Evolutionary conservation across 1,284 basidiomycete species (phyloP), one percentile per base, ranked within the genome.

Genomic region (Chondrostereum purpureum): DNA sequence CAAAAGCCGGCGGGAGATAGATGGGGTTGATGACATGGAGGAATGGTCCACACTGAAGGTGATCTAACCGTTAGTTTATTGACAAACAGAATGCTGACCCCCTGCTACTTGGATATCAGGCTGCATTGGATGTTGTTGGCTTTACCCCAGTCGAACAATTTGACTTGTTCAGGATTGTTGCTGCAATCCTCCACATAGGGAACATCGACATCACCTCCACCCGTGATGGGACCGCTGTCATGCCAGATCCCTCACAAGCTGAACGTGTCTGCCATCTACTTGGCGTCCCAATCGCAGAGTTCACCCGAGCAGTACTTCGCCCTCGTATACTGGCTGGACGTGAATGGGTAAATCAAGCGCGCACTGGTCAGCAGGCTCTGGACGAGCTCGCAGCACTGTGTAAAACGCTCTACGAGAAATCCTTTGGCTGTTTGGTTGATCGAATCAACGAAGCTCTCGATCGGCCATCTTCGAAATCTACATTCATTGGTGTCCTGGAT

Each of bases 401-500:
- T 69, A 99, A 99, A 72, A 95, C 92, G 1, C 73, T 99, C 18
- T 99, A 98, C 65, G 96, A 99, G 70, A 98, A 97, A 66, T 92
- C 87, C 1, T 99, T 99, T 58, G 90, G 92, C 13, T 77, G 80
- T 37, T 78, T 99, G 39, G 96, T 99, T 17, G 94, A 97, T 52
- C 80, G 92, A 36, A 92, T 99, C 66, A 99, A 99, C 63, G 82
- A 80, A 41, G 94, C 93, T 1, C 76, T 99, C 1, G 95, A 98
- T 57, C 80, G 94, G 5, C 93, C 94, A 1, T 90, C 89, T 23
- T 81, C 83, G 20, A 96, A 96, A 65, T 86, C 91, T 24, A 93
- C 90, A 1, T 99, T 98, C 63, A 99, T 99, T 51, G 96, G 96
- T 37, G 96, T 99, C 2, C 78, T 99, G 22, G 96, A 99, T 78